These are phyloP conservation scores for Ceratocystis alfenasii DNA, from an alignment of 2,329 filamentous ascomycete species.

Conservation along the genomic window DNA sequence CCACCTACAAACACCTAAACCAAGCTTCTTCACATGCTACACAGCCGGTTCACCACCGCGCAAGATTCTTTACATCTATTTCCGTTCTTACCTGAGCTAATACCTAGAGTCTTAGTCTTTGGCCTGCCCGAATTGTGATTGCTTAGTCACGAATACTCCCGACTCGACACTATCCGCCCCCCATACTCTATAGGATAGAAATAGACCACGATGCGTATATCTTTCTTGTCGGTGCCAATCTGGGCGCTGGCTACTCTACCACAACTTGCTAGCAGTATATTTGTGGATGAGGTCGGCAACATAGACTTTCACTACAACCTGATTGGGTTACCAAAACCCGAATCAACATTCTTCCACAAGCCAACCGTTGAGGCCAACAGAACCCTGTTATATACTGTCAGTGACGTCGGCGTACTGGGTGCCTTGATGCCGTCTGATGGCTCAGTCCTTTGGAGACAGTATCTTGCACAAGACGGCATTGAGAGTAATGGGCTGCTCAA, in stretches of 20 bases:
- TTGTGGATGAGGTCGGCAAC: conserved; percentile 78
- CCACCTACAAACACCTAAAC: background rate
- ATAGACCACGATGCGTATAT: conserved; percentile 12
- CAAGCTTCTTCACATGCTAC: conserved; percentile 7
- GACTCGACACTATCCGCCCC: background rate
- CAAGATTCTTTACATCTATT: background rate
- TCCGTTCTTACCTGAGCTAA: background rate
- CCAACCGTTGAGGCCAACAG: conserved; percentile 72
- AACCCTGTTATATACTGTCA: conserved; percentile 81
- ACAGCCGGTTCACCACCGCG: background rate
- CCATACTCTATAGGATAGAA: background rate
- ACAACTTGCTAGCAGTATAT: conserved; percentile 48
- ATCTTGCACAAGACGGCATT: conserved; percentile 43
- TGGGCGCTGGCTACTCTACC: conserved; percentile 35
- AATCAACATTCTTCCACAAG: conserved; percentile 89
- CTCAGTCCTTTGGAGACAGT: conserved; percentile 73
- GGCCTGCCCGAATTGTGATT: background rate
- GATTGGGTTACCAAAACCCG: conserved; percentile 66
- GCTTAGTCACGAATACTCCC: background rate
- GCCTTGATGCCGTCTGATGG: conserved; percentile 84
- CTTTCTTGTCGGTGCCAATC: conserved; percentile 6
- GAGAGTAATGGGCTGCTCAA: conserved; percentile 45
- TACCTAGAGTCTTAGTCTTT: background rate
- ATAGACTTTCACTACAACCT: conserved; percentile 90
- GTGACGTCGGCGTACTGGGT: conserved; percentile 69